Evolutionary conservation across 2,329 filamentous ascomycete species (phyloP), one percentile per base, ranked within the genome.

Genomic region (Hymenoscyphus fructigenus): DNA sequence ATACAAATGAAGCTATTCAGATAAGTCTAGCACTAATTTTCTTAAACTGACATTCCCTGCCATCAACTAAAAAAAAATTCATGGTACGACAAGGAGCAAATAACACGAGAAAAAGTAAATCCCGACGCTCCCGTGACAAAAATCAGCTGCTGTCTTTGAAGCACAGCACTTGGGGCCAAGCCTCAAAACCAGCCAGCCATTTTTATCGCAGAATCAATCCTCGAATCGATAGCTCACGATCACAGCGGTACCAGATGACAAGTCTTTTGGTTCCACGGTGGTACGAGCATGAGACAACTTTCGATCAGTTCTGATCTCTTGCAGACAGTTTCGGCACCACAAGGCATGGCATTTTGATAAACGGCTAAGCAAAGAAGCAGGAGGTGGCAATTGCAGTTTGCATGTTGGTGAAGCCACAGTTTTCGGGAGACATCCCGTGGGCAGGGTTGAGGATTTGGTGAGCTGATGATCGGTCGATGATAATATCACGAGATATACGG

Each of bases 301-400:
- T 47, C 44, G 44, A 47, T 47, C 44, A 47, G 20, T 20, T 47
- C 44, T 47, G 44, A 47, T 47, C 44, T 50, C 44, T 50, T 23
- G 7, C n/a, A 10, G n/a, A 50, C 9, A 20, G 44, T 47, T 47
- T 20, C 20, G 7, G n/a, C n/a, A 20, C n/a, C 44, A 9, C 44
- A 47, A 36, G 44, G 44, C 44, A 47, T 47, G 44, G 17, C n/a
- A 50, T 23, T 50, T 23, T 23, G 44, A 50, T 12, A 23, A 50
- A 23, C 44, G 44, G 44, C 20, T 12, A 9, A 23, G 44, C 10
- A 50, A 23, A 17, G 26, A 23, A 50, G 20, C 44, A 23, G 20
- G 15, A 17, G 41, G 41, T 44, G 34, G 7, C 34, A 36, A n/a
- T 12, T 20, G 41, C 41, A n/a, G 41, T 7, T 17, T 44, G 17